These are phyloP conservation scores for Mucor racemosus DNA, from an alignment of 371 early-diverging fungal species.

Conservation along the genomic window DNA sequence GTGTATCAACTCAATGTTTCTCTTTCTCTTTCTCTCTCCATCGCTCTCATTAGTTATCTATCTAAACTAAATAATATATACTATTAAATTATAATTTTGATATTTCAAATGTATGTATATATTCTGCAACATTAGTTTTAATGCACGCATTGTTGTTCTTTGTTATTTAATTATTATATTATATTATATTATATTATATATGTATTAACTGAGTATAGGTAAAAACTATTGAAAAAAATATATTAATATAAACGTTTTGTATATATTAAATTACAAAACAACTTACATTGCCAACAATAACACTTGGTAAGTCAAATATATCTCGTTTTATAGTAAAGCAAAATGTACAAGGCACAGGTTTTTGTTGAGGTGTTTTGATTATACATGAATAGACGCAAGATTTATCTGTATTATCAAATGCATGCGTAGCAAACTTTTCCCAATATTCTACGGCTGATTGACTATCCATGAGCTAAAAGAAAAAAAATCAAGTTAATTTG, in stretches of 20 bases:
- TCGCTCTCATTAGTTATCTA: neutral
- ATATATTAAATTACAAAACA: neutral
- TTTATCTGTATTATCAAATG: constrained; percentile 87
- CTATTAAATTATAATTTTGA: neutral
- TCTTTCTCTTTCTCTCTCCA: neutral
- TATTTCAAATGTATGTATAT: neutral
- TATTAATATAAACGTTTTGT: neutral
- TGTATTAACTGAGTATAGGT: constrained; percentile 7
- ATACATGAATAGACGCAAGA: constrained; percentile 81
- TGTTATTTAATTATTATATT: too few relatives aligned
- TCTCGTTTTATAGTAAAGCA: constrained; percentile 93
- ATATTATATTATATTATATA: too few relatives aligned
- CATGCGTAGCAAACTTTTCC: constrained; percentile 89
- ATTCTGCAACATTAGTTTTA: too few relatives aligned
- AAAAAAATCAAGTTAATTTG: neutral
- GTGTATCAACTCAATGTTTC: constrained; percentile 8
- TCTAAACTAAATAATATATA: constrained; percentile 5
- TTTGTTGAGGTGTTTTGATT: constrained; percentile 66
- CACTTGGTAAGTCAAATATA: constrained; percentile 89
- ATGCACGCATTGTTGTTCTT: too few relatives aligned
- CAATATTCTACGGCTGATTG: constrained; percentile 89
- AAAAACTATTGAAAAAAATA: neutral
- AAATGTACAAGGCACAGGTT: constrained; percentile 81
- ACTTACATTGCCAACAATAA: constrained; percentile 78
- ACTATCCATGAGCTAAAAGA: constrained; percentile 82